Evolutionary conservation across 345 rosid species (phyloP), one percentile per base, ranked within the genome.

Genomic region (Turnera subulata): DNA sequence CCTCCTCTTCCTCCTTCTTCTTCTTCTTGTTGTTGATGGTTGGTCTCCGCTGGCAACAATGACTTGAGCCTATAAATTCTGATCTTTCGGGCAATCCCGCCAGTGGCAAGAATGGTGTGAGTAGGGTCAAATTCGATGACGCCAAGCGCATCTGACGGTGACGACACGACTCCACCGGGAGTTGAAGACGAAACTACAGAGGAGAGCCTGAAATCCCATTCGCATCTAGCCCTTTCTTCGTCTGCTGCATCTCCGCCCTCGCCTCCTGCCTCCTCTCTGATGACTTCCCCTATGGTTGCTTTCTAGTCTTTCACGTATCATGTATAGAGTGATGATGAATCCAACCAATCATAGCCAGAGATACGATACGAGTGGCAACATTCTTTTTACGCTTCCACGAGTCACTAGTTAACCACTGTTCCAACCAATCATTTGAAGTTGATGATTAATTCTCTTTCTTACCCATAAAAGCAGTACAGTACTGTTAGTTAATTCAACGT

Each of bases 11-110:
- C n/a, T n/a, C n/a, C n/a, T n/a, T n/a, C n/a, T n/a, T n/a, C n/a
- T n/a, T n/a, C n/a, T n/a, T n/a, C 51, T 2, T 45, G 26, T 35
- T 13, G 54, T 15, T 49, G 20, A 14, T 9, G 55, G 15, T 17
- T 21, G 37, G 6, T n/a, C 19, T 60, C 44, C 11, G 22, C 50
- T 0, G 56, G 61, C 21, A 83, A 22, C 67, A 85, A 55, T 7
- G 88, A 75, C 29, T 58, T 66, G n/a, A 82, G 49, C 35, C 53
- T 61, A 49, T 91, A 91, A 46, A 79, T 49, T 69, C 98, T 65
- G 63, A 91, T 85, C 67, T 86, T 91, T 52, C 96, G 69, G 0
- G 95, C 89, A 6, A 91, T 91, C 19, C 98, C 98, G 5, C 88
- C 98, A 0, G 98, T 91, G 37, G 90, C 98, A 1, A 91, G 1